Evolutionary conservation across 768 basidiomycete genomes (phyloP).

Genomic region (Mycena galericulata): DNA sequence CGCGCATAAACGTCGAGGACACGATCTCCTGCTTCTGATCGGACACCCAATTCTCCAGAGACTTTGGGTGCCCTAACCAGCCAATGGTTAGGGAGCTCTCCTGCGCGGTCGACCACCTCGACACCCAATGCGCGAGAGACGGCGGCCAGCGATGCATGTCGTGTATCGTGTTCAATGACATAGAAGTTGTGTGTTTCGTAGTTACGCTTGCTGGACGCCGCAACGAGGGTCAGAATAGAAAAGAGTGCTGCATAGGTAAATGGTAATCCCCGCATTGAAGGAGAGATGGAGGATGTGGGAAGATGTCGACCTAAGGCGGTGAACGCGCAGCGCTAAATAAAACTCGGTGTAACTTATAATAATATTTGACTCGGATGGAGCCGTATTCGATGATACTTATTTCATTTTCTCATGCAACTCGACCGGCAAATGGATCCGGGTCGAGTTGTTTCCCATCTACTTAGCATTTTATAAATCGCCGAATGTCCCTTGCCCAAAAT

Average conservation of each 20-base stretch:
- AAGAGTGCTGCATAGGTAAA: conserved; percentile 17
- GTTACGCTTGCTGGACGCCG: conserved; percentile 54
- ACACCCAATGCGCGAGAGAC: conserved; percentile 74
- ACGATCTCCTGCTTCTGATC: conserved; percentile 54
- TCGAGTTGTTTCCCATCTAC: too few species aligned
- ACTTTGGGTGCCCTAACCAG: conserved; percentile 73
- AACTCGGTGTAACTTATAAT: too few species aligned
- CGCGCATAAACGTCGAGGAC: conserved; percentile 63
- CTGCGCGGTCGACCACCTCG: conserved; percentile 78
- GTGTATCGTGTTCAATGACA: conserved; percentile 74
- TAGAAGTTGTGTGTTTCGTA: conserved; percentile 86
- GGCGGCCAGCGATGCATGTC: conserved; percentile 66
- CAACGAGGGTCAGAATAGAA: conserved; percentile 23
- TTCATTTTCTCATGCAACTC: too few species aligned
- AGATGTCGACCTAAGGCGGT: too few species aligned
- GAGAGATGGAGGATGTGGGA: not conserved
- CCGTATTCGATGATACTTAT: too few species aligned
- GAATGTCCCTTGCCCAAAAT: too few species aligned
- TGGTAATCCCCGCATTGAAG: conserved; percentile 11
- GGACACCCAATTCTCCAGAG: conserved; percentile 38
- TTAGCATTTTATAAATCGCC: too few species aligned
- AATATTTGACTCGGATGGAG: too few species aligned
- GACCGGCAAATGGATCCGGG: too few species aligned
- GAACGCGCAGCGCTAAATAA: too few species aligned
- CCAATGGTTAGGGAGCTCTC: conserved; percentile 87